Conservation (phyloP, 1,284 basidiomycete species). For the Singerocomus rubriflavus region DNA sequence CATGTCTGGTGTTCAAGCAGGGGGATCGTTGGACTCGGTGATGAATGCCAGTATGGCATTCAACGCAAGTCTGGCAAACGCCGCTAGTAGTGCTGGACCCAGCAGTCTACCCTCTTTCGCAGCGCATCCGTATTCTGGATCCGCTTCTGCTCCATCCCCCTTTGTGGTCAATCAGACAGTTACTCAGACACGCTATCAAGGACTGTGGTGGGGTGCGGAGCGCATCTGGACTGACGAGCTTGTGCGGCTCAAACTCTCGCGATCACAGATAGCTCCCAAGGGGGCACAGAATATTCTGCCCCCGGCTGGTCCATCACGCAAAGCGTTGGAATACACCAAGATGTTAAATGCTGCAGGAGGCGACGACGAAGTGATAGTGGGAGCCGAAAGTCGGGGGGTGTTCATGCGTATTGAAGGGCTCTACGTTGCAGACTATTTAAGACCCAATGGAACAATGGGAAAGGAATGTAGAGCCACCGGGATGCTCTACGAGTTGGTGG, state of each 20-base stretch:
- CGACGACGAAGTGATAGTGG: slow-evolving; percentile 38
- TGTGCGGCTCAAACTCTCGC: slow-evolving; percentile 70
- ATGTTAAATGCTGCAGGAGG: slow-evolving; percentile 17
- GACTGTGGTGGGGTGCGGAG: slow-evolving; percentile 86
- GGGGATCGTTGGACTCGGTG: slow-evolving; percentile 31
- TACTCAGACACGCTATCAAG: slow-evolving; percentile 64
- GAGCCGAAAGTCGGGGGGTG: slow-evolving; percentile 58
- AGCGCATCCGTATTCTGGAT: neutral
- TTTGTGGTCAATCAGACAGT: slow-evolving; percentile 33
- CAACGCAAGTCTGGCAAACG: slow-evolving; percentile 31
- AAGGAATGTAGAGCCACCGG: slow-evolving; percentile 65
- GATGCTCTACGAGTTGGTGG: slow-evolving; percentile 70
- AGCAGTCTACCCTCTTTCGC: slow-evolving; percentile 1
- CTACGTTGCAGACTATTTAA: slow-evolving; percentile 50
- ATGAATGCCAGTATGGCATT: slow-evolving; percentile 36
- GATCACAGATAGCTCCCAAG: slow-evolving; percentile 59
- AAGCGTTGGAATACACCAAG: slow-evolving; percentile 35
- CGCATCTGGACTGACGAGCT: slow-evolving; percentile 87
- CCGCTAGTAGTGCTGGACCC: slow-evolving; percentile 6
- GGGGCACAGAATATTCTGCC: slow-evolving; percentile 56
- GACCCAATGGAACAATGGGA: slow-evolving; percentile 30
- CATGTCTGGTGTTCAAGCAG: slow-evolving; percentile 4
- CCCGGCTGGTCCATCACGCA: slow-evolving; percentile 55
- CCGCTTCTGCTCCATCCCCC: slow-evolving; percentile 17
- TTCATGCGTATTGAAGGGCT: slow-evolving; percentile 66